Percentiles rank a stretch among this genome's conserved stretches.
Conservation (phyloP, 148 eudicot species). For the Cornus suecica region DNA sequence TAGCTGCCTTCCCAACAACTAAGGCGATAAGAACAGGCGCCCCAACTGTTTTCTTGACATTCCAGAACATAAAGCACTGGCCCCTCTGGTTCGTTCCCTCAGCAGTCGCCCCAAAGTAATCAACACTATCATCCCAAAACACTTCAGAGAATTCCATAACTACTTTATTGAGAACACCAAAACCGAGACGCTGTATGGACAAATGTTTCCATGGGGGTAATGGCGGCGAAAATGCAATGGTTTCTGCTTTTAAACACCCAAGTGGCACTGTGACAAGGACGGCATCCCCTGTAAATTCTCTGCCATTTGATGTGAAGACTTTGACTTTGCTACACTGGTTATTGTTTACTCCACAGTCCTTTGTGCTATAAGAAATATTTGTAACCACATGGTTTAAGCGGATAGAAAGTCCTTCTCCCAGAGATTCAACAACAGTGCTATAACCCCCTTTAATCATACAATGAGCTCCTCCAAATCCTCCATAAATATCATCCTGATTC, state of each 20-base stretch:
- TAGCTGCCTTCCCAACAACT: slow-evolving; percentile 97
- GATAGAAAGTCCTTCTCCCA: slow-evolving; percentile 69
- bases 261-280: slow-evolving; percentile 89
- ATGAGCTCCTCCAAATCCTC: slow-evolving; percentile 99
- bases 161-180: slow-evolving; percentile 95
- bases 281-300: slow-evolving; percentile 74
- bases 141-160: slow-evolving; percentile 83
- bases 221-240: slow-evolving; percentile 79
- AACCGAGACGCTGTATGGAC: slow-evolving; percentile 91
- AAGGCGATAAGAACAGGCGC: slow-evolving; percentile 97
- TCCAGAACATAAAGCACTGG: slow-evolving; percentile 98
- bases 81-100: slow-evolving; percentile 75
- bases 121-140: slow-evolving; percentile 96
- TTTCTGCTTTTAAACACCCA: slow-evolving; percentile 84
- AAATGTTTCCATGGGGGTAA: slow-evolving; percentile 85
- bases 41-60: slow-evolving; percentile 87
- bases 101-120: slow-evolving; percentile 99
- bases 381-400: slow-evolving; percentile 80
- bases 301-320: slow-evolving; percentile 69
- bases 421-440: slow-evolving; percentile 81
- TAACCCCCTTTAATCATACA: slow-evolving; percentile 99
- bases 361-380: slow-evolving; percentile 42
- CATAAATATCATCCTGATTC: slow-evolving; percentile 99
- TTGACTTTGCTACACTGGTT: slow-evolving; percentile 45
- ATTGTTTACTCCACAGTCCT: slow-evolving; percentile 29